Conservation (phyloP, 306 rosid genomes). For the Corylus americana region DNA sequence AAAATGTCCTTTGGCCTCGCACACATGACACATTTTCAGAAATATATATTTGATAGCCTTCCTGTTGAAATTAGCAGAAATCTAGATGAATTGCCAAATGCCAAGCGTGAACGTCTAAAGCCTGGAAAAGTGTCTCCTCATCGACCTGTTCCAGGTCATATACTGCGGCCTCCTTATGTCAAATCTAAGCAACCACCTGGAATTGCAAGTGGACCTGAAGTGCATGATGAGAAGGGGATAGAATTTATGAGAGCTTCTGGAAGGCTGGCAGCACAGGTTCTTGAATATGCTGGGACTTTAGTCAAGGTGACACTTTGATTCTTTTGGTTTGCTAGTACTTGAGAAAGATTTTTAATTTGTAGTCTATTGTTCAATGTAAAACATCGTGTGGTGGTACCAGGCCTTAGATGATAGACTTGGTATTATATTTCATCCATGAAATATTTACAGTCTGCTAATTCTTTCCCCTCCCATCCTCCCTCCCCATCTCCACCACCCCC, state of each 20-base stretch:
- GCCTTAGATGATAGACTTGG: not conserved
- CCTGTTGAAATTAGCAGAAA: slow-evolving; percentile 50
- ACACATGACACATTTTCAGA: not conserved
- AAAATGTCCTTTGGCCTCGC: not conserved
- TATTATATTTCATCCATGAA: not conserved
- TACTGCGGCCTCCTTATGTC: slow-evolving; percentile 74
- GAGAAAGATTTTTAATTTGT: not conserved
- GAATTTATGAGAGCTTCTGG: slow-evolving; percentile 95
- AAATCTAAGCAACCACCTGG: slow-evolving; percentile 66
- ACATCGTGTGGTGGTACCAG: not conserved
- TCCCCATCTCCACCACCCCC: not conserved
- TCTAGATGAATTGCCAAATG: slow-evolving; percentile 45
- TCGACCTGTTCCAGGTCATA: slow-evolving; percentile 68
- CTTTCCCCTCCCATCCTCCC: not conserved
- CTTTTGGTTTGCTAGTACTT: slow-evolving; percentile 16
- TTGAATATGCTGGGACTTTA: slow-evolving; percentile 83
- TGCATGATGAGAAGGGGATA: slow-evolving; percentile 81
- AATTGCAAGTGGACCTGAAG: slow-evolving; percentile 69
- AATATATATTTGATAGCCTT: slow-evolving; percentile 24
- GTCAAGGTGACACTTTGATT: slow-evolving; percentile 65
- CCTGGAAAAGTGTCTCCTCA: slow-evolving; percentile 86
- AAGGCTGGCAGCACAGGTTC: slow-evolving; percentile 94
- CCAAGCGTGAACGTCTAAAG: slow-evolving; percentile 60
- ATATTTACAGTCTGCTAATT: not conserved
- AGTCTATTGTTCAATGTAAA: not conserved